phyloP scores from a whole-genome alignment of 495 filamentous ascomycete species.

The Lasiosphaeria hispida region DNA sequence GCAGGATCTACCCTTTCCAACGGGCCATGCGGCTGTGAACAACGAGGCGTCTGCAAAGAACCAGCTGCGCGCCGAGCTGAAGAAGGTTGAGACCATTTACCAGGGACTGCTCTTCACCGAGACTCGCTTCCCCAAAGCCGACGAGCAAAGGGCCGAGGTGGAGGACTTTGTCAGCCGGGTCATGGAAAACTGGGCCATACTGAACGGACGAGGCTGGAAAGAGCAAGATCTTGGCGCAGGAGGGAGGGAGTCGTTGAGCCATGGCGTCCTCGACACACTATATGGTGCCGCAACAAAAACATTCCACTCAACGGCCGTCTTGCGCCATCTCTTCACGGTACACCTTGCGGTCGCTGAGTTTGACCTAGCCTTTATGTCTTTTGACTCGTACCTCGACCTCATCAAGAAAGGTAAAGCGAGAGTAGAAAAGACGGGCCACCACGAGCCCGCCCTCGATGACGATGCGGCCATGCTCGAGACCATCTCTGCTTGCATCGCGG shows the following conservation, averaged over 20 bases:
- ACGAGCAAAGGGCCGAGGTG: conserved; percentile 67
- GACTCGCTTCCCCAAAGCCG: conserved; percentile 78
- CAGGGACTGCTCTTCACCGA: conserved; percentile 71
- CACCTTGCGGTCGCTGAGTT: conserved; percentile 86
- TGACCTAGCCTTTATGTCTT: conserved; percentile 77
- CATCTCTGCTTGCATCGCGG: conserved; percentile 69
- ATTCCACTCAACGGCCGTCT: conserved; percentile 84
- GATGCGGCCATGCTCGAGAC: conserved; percentile 73
- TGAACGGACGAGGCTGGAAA: conserved; percentile 72
- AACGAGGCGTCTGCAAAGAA: conserved; percentile 53
- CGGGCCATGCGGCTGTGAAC: conserved; percentile 37
- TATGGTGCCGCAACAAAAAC: conserved; percentile 88
- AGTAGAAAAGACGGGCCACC: conserved; percentile 70
- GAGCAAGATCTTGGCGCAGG: conserved; percentile 77
- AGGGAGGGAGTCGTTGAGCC: conserved; percentile 67
- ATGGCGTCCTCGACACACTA: conserved; percentile 74
- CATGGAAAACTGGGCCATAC: conserved; percentile 77
- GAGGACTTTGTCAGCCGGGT: conserved; percentile 79
- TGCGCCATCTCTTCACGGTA: conserved; percentile 84
- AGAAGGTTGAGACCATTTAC: conserved; percentile 69
- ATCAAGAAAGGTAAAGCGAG: conserved; percentile 76
- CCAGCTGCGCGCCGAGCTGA: conserved; percentile 69
- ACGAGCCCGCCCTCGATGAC: conserved; percentile 70
- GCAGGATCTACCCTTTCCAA: conserved; percentile 49
- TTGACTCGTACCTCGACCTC: conserved; percentile 87